These are phyloP conservation scores for Ogataea ramenticola DNA, from an alignment of 805 yeast species.

Conservation along the genomic window DNA sequence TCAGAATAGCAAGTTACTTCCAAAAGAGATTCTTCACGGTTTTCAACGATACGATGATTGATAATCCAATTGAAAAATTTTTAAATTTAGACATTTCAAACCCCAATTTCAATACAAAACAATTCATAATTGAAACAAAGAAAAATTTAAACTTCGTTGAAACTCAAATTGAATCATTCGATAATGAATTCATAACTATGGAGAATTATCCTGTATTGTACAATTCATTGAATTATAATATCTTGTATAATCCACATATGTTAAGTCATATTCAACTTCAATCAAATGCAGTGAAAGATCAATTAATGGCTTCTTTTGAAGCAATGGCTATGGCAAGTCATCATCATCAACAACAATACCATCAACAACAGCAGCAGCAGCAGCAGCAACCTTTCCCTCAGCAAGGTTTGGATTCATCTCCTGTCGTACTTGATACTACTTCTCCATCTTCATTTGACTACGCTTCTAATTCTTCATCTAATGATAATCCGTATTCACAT, in stretches of 20 bases:
- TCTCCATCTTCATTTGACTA: too few relatives aligned
- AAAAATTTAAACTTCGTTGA: conserved; percentile 3
- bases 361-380: too few relatives aligned
- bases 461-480: too few relatives aligned
- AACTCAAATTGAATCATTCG: conserved; percentile 5
- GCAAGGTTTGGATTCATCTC: too few relatives aligned
- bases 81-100: neutral
- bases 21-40: conserved; percentile 7
- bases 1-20: conserved; percentile 10
- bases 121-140: conserved; percentile 3
- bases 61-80: conserved; percentile 4
- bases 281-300: too few relatives aligned
- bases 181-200: conserved; percentile 1
- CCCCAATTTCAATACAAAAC: neutral
- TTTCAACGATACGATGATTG: neutral
- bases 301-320: too few relatives aligned
- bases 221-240: neutral
- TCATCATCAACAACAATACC: too few relatives aligned
- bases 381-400: too few relatives aligned
- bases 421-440: too few relatives aligned
- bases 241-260: neutral
- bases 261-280: too few relatives aligned
- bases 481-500: neutral
- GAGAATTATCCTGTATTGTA: conserved; percentile 5
- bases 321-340: too few relatives aligned